Evolutionary conservation across 495 filamentous ascomycete species (phyloP).

Genomic region (Extremus antarcticus): DNA sequence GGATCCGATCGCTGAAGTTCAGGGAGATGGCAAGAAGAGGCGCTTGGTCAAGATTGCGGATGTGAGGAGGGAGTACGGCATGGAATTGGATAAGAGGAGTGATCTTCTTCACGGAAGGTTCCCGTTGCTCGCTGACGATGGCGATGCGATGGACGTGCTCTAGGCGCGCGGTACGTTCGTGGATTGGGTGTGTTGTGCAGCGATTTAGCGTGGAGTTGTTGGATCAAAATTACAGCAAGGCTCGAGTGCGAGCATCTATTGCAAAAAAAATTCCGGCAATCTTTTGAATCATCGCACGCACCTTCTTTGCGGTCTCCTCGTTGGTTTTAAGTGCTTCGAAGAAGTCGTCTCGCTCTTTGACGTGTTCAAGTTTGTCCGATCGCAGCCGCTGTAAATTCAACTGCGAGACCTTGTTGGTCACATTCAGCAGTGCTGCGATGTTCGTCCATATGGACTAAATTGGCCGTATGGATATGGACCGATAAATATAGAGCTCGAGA

Average conservation of each 20-base stretch:
- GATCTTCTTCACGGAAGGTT: constrained; percentile 49
- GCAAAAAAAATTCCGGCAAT: not conserved
- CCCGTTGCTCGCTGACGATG: not conserved
- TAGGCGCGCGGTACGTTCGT: too few species aligned
- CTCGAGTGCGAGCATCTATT: too few species aligned
- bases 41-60: constrained; percentile 72
- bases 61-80: constrained; percentile 72
- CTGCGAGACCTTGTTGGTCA: not conserved
- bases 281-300: not conserved
- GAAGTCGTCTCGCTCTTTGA: not conserved
- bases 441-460: too few species aligned
- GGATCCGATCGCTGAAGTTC: constrained; percentile 31
- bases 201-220: too few species aligned
- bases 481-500: too few species aligned
- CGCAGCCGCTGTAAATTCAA: not conserved
- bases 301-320: not conserved
- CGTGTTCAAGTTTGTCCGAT: not conserved
- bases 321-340: not conserved
- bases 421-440: too few species aligned
- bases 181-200: too few species aligned
- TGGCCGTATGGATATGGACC: too few species aligned
- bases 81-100: constrained; percentile 67
- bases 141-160: not conserved
- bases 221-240: too few species aligned
- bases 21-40: constrained; percentile 29